Base-by-base conservation (phyloP, 495 filamentous ascomycete species). In the Penicillium diatomitis region DNA sequence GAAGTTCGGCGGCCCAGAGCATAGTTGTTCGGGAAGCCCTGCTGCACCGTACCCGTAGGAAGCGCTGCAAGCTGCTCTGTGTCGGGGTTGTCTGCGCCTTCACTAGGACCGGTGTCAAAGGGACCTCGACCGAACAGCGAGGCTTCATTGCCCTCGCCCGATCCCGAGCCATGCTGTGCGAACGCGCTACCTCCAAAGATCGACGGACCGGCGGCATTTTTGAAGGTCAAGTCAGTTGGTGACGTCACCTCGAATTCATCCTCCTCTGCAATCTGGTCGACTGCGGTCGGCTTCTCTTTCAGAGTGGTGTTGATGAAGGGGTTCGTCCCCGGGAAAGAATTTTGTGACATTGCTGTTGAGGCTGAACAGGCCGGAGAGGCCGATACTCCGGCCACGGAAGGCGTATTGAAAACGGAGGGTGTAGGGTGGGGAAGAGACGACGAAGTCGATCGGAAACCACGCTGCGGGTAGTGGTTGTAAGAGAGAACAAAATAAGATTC, bases 1-100 rank as follows among this genome's bases (percentile, higher is more conserved):
- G 92, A 97, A 20, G 90, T 96, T 40, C 92, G 88, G 50, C 92
- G 87, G 58, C 78, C 85, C 74, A 96, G 81, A 62, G 90, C 91
- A 68, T 96, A 98, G 61, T 96, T 90, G 52, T 78, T 85, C 38
- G 94, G 94, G 58, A 96, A 89, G 48, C 84, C 86, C 42, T 87
- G 81, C 32, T 75, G 67, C 46, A 61, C 59, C 12, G 60, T 55
- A 8, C 57, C 63, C 0, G 54, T 63, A 8, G 66, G 69, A 53
- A 65, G 67, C 38, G 57, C 54, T 6, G 58, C 61, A 28, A 58
- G 59, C 6, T 69, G 65, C 31, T 44, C 41, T 27, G 53, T 48
- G 47, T 56, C 59, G n/a, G 54, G 50, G 29, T 48, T 55, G 1
- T 63, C 63, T 20, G 66, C 60, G 3, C 48, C 56, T 12, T 48